Conservation (phyloP, 1,284 basidiomycete species). For the Naganishia cerealis region DNA sequence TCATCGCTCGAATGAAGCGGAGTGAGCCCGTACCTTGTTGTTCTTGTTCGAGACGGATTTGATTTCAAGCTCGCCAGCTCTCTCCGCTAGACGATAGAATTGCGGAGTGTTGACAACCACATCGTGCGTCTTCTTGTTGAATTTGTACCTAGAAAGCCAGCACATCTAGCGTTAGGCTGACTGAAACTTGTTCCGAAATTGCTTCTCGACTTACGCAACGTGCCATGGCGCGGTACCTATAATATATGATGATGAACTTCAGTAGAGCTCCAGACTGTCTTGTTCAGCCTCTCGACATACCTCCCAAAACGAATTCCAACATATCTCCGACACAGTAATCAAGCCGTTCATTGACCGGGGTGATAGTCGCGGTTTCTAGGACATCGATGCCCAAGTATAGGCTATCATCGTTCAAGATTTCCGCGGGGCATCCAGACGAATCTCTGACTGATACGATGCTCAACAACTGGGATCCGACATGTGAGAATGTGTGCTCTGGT, state of each 20-base stretch:
- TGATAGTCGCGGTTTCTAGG: constrained; percentile 88
- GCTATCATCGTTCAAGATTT: constrained; percentile 64
- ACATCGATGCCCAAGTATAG: constrained; percentile 78
- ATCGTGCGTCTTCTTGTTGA: constrained; percentile 71
- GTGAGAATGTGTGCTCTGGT: constrained; percentile 69
- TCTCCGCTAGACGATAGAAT: constrained; percentile 78
- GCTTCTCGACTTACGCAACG: constrained; percentile 11
- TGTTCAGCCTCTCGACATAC: neutral
- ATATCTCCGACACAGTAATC: constrained; percentile 90
- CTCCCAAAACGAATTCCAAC: constrained; percentile 88
- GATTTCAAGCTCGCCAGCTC: constrained; percentile 76
- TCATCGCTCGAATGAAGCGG: neutral
- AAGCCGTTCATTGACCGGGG: constrained; percentile 67
- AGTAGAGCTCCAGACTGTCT: neutral
- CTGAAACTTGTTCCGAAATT: neutral
- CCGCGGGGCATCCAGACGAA: constrained; percentile 74
- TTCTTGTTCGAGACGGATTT: constrained; percentile 86
- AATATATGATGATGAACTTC: neutral
- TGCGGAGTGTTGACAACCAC: constrained; percentile 75
- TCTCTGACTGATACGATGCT: constrained; percentile 73
- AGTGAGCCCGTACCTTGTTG: constrained; percentile 59
- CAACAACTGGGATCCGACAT: constrained; percentile 77
- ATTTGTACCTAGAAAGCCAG: constrained; percentile 64
- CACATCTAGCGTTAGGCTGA: neutral
- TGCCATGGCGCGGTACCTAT: constrained; percentile 23